Evolutionary conservation across 495 filamentous ascomycete genomes (phyloP).

Genomic region (Podospora comata): DNA sequence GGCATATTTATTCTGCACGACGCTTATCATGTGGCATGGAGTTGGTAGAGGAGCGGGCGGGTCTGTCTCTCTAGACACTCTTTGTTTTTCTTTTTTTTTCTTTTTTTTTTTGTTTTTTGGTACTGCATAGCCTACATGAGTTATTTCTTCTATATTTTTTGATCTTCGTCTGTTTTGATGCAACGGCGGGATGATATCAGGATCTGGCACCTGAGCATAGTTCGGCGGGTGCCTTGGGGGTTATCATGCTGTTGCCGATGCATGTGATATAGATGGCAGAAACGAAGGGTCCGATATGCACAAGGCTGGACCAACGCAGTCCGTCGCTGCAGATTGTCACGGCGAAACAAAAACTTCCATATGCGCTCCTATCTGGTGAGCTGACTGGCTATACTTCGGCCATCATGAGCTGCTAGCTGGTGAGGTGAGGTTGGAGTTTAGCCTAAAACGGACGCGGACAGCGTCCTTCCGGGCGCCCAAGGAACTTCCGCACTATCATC

Average conservation of each 20-base stretch:
- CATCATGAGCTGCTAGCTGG: constrained; percentile 11
- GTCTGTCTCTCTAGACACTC: not conserved
- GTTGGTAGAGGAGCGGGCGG: constrained; percentile 15
- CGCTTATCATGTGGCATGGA: constrained; percentile 11
- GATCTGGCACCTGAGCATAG: not conserved
- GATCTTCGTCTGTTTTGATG: not conserved
- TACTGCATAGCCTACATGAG: not conserved
- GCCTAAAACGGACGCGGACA: constrained; percentile 38
- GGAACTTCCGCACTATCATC: constrained; percentile 10
- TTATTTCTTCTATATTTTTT: not conserved
- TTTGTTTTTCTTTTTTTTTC: not conserved
- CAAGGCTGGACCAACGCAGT: not conserved
- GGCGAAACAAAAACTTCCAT: not conserved
- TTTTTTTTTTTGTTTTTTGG: not conserved
- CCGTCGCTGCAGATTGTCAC: not conserved
- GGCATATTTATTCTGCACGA: constrained; percentile 3
- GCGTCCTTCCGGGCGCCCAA: constrained; percentile 31
- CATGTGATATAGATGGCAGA: not conserved
- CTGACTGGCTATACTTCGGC: not conserved
- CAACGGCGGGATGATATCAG: not conserved
- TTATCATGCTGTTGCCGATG: not conserved
- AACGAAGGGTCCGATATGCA: not conserved
- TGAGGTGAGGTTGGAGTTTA: constrained; percentile 18
- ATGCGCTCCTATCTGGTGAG: not conserved
- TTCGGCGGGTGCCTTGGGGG: no score